Evolutionary conservation across 2,329 filamentous ascomycete species (phyloP).

Genomic region (Aspergillus calidoustus): DNA sequence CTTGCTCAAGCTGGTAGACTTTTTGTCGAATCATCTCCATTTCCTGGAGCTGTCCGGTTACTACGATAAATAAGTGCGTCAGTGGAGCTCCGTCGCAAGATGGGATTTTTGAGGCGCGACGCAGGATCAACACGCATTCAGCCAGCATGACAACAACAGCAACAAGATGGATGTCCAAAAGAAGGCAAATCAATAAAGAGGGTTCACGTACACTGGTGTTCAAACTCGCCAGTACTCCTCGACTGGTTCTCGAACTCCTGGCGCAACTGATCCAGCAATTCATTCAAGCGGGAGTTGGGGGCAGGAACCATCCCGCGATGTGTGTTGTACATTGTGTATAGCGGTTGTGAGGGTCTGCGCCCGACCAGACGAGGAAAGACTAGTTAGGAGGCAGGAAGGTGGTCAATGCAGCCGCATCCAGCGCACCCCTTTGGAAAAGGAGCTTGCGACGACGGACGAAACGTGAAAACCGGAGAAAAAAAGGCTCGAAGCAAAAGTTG

Average conservation of each 20-base stretch:
- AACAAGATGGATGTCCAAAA: background rate
- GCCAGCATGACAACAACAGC: background rate
- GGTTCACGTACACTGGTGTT: constrained; percentile 81
- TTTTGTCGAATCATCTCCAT: constrained; percentile 94
- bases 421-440: constrained; percentile 26
- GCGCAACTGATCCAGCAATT: constrained; percentile 89
- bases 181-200: background rate
- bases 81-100: constrained; percentile 11
- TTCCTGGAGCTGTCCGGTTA: constrained; percentile 88
- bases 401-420: constrained; percentile 31
- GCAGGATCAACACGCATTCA: background rate
- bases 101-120: background rate
- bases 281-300: constrained; percentile 76
- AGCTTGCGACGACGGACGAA: constrained; percentile 19
- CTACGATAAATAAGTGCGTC: constrained; percentile 53
- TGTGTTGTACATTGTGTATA: constrained; percentile 74
- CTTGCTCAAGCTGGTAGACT: constrained; percentile 89
- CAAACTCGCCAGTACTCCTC: constrained; percentile 81
- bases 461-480: background rate
- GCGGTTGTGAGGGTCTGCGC: constrained; percentile 8
- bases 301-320: constrained; percentile 80
- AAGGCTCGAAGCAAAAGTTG: background rate
- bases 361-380: constrained; percentile 20
- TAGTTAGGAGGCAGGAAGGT: constrained; percentile 18
- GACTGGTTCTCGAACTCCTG: constrained; percentile 87